Evolutionary conservation across 768 basidiomycete genomes (phyloP), one percentile per base, ranked within the genome.

Genomic region (Megacollybia marginata): DNA sequence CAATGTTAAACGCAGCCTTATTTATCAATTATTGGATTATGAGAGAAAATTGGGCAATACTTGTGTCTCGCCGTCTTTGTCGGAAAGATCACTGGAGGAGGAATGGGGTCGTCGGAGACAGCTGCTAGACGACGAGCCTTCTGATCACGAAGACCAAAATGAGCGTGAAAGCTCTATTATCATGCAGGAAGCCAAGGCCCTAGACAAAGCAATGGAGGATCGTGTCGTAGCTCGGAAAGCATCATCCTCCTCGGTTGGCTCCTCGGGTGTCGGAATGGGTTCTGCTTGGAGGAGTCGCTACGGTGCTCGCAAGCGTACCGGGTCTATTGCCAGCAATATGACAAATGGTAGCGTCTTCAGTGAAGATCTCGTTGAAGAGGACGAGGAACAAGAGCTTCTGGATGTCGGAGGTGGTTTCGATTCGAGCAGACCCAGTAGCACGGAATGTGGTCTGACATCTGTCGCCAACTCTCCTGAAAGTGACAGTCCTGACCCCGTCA

Each of bases 1-100:
- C 32, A 28, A 33, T n/a, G 6, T 18, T 5, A 13, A 7, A 31
- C 18, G 11, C 58, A 92, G 91, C 51, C 82, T 94, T 63, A 92
- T 94, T 69, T 93, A 93, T 74, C 92, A 94, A 69, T 74, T 95
- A 42, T 72, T 92, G 59, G 92, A 94, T 63, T 95, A 93, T 65
- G 91, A 93, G 65, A 86, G 89, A 54, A 75, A 73, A 46, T 69
- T 89, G 49, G 78, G 75, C 56, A 68, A 73, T 38, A 75, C 72
- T 48, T 65, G 67, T 50, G 58, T 63, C 18, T 81, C 80, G 5
- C 76, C 75, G 46, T 72, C 67, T 15, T 59, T 66, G 42, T 86
- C 80, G 42, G 83, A 82, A 53, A 66, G 62, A 15, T 77, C 80
- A 35, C 85, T 87, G 33, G 85, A 86, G 59, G 88, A 83, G 59